Conservation (phyloP, 2,329 filamentous ascomycete species). For the Whalleya microplaca region DNA sequence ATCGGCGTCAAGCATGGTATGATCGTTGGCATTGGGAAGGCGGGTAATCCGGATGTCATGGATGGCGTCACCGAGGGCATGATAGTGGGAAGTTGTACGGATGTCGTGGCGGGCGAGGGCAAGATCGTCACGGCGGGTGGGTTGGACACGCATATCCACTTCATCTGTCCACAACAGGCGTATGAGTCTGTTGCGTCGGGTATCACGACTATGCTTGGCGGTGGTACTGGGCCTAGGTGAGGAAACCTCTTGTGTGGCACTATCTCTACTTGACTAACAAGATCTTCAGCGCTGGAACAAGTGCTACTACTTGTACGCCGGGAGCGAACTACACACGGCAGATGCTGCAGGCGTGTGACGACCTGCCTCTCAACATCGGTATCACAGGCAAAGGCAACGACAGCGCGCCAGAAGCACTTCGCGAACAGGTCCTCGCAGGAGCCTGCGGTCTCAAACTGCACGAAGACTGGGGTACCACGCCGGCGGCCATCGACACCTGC, state of each 20-base stretch:
- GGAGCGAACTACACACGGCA: conserved; percentile 79
- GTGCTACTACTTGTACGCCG: conserved; percentile 91
- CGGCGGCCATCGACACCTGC: conserved; percentile 88
- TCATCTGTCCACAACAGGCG: conserved; percentile 92
- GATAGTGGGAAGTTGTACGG: conserved; percentile 85
- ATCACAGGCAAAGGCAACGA: conserved; percentile 96
- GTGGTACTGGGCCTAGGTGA: conserved; percentile 87
- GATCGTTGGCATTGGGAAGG: conserved; percentile 90
- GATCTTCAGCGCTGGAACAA: conserved; percentile 72
- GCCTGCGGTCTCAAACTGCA: conserved; percentile 92
- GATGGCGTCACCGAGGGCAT: conserved; percentile 78
- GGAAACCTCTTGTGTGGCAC: conserved; percentile 22
- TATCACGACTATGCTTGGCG: conserved; percentile 88
- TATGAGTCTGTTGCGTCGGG: conserved; percentile 82
- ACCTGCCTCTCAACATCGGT: conserved; percentile 81
- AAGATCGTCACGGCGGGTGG: conserved; percentile 91
- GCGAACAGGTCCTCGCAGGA: conserved; percentile 80
- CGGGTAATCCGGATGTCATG: conserved; percentile 97
- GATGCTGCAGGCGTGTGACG: conserved; percentile 88
- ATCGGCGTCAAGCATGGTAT: conserved; percentile 88
- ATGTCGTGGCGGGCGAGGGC: conserved; percentile 88
- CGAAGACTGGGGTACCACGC: conserved; percentile 94
- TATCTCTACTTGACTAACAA: conserved; percentile 24
- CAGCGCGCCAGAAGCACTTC: conserved; percentile 68
- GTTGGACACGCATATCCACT: conserved; percentile 89